A percentile compares a stretch with the other conserved stretches of the same genome.
Conservation (phyloP, 371 early-diverging fungal genomes). For the Fennellomyces sp. region DNA sequence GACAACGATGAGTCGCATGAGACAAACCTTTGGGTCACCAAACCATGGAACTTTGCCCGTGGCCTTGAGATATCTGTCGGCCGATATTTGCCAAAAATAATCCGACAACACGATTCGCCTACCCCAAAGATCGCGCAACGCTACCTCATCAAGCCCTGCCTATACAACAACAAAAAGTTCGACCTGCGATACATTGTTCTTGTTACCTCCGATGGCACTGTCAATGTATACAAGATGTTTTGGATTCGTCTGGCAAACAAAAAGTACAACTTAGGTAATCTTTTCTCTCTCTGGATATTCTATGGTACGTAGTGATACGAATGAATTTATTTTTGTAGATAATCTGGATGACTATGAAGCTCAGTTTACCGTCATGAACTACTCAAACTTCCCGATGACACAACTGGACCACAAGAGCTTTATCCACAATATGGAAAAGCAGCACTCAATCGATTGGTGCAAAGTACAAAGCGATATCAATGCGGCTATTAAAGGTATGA, state of each 20-base stretch:
- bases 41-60: slow-evolving; percentile 63
- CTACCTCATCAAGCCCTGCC: slow-evolving; percentile 55
- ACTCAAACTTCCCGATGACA: slow-evolving; percentile 59
- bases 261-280: slow-evolving; percentile 37
- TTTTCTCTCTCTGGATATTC: no score
- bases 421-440: slow-evolving; percentile 61
- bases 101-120: slow-evolving; percentile 50
- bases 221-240: slow-evolving; percentile 59
- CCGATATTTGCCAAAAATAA: slow-evolving; percentile 44
- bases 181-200: slow-evolving; percentile 62
- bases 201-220: slow-evolving; percentile 40
- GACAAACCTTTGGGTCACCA: slow-evolving; percentile 57
- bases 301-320: no score
- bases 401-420: slow-evolving; percentile 60
- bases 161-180: slow-evolving; percentile 65
- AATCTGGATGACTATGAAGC: slow-evolving; percentile 60
- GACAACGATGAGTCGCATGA: slow-evolving; percentile 19
- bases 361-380: slow-evolving; percentile 66
- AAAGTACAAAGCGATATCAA: slow-evolving; percentile 54
- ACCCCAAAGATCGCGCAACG: slow-evolving; percentile 58
- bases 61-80: slow-evolving; percentile 53
- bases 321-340: slow-evolving; percentile 18
- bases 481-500: slow-evolving; percentile 48
- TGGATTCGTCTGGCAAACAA: slow-evolving; percentile 67
- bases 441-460: slow-evolving; percentile 50